These are phyloP conservation scores for Phytophthora fragariaefolia DNA, from an alignment of 352 stramenopile species.

Conservation along the genomic window DNA sequence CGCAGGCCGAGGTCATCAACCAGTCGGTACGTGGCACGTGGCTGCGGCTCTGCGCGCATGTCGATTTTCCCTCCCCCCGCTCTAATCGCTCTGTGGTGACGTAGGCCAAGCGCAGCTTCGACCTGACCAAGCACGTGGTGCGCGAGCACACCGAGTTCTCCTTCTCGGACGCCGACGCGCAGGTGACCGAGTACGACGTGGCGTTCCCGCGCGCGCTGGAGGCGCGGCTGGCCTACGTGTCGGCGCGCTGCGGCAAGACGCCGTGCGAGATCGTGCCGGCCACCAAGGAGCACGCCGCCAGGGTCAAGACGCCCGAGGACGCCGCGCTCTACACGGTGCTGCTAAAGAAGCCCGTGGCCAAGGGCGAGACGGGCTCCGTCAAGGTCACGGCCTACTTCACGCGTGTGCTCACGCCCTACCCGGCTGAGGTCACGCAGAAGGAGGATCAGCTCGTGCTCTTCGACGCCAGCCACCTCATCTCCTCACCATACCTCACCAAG, in stretches of 20 bases:
- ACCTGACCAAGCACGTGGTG: slow-evolving; percentile 87
- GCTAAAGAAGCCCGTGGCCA: slow-evolving; percentile 62
- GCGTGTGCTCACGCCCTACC: slow-evolving; percentile 80
- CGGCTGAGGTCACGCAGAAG: slow-evolving; percentile 74
- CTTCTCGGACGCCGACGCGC: slow-evolving; percentile 67
- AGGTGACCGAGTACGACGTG: slow-evolving; percentile 69
- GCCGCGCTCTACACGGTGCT: slow-evolving; percentile 76
- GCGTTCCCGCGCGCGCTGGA: slow-evolving; percentile 65
- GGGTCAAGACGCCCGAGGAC: slow-evolving; percentile 32
- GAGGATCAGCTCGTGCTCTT: slow-evolving; percentile 90
- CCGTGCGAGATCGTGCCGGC: slow-evolving; percentile 68
- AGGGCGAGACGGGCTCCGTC: slow-evolving; percentile 58
- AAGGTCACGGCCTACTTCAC: slow-evolving; percentile 87
- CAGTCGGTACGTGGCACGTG: slow-evolving; percentile 52
- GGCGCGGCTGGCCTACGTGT: slow-evolving; percentile 60
- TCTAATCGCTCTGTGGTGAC: too few relatives aligned
- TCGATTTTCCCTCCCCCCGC: too few relatives aligned
- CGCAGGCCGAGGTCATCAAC: slow-evolving; percentile 70
- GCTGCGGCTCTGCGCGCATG: not conserved
- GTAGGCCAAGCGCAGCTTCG: slow-evolving; percentile 82
- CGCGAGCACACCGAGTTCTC: slow-evolving; percentile 75
- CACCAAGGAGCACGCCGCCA: slow-evolving; percentile 36
- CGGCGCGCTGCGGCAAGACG: slow-evolving; percentile 78
- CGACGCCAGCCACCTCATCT: slow-evolving; percentile 65
- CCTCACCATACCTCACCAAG: slow-evolving; percentile 78